Evolutionary conservation across 1,284 basidiomycete genomes (phyloP).

Genomic region (Tilletiopsis washingtonensis): DNA sequence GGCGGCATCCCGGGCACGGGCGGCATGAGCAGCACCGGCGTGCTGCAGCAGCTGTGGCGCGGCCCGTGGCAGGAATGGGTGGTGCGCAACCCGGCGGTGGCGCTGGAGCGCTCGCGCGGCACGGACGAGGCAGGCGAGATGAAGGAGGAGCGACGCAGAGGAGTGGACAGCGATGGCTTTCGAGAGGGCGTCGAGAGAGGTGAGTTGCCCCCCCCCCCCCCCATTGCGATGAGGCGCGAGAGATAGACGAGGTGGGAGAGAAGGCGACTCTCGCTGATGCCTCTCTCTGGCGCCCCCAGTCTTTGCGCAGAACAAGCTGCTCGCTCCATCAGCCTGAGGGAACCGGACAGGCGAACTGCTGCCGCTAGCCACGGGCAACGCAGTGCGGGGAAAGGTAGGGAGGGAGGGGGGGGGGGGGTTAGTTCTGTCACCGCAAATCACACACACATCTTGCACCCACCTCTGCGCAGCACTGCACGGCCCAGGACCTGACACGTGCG

Average conservation of each 20-base stretch:
- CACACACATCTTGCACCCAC: no score
- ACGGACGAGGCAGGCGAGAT: slow-evolving; percentile 1
- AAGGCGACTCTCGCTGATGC: neutral
- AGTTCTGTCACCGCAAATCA: no score
- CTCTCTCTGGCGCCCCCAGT: neutral
- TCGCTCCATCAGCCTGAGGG: no score
- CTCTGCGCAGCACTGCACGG: no score
- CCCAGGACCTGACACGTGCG: no score
- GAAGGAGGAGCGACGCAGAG: slow-evolving; percentile 1
- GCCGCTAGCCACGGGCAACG: no score
- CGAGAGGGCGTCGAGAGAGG: slow-evolving; percentile 4
- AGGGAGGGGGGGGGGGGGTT: no score
- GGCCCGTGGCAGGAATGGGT: slow-evolving; percentile 90
- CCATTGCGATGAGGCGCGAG: neutral
- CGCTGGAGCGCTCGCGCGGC: slow-evolving; percentile 3
- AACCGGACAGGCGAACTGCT: no score
- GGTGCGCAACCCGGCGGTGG: slow-evolving; percentile 65
- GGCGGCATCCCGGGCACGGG: slow-evolving; percentile 41
- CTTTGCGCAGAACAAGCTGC: slow-evolving; percentile 11
- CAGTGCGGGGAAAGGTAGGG: no score
- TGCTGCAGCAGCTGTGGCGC: slow-evolving; percentile 77
- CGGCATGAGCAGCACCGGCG: slow-evolving; percentile 58
- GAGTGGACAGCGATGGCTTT: slow-evolving; percentile 7
- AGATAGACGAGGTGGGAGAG: neutral
- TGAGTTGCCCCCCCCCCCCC: neutral